Base-by-base conservation (phyloP, 2,329 filamentous ascomycete genomes). In the Pseudogymnoascus sp. region DNA sequence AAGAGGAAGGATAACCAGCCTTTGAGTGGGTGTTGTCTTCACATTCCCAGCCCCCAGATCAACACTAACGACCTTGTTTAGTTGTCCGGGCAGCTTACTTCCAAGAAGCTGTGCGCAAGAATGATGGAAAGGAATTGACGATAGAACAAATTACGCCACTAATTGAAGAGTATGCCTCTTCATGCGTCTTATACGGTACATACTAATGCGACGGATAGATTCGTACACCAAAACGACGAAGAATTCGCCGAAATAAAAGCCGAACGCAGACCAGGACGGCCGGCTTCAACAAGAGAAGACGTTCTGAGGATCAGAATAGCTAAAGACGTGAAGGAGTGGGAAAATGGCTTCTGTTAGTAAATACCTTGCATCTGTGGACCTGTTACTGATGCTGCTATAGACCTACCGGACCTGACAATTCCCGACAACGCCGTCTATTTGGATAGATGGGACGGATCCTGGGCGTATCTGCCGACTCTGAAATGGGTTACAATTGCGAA, bases 371-470 rank as follows among this genome's bases (percentile, higher is more conserved):
- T n/a, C 44, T 48, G 44, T 48, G 25, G 15, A 48, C 8, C 60
- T 17, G 33, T n/a, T 61, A 21, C 39, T 39, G 42, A 29, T 59
- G 42, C 4, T 55, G 68, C 61, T 13, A 15, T 61, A 87, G 85
- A 84, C 64, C 74, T 95, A 41, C 92, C 93, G 0, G 90, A 97
- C 71, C 77, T 97, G 61, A 83, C 85, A 62, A 81, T 86, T 42
- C 79, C 81, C 41, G 82, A 86, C 58, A 91, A 87, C 67, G 76
- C 90, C 60, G 75, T 80, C 63, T 81, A 83, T 66, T 75, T 97
- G 41, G 81, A 84, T 65, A 79, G 81, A 21, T 97, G 92, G 91
- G 89, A 91, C 66, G 89, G 90, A 3, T 84, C 89, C 27, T 97
- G 93, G 93, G 82, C 89, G 7, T 88, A 88, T 69, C 80, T 97